Conservation (phyloP, 768 basidiomycete species). For the Paxillus rubicundulus region DNA sequence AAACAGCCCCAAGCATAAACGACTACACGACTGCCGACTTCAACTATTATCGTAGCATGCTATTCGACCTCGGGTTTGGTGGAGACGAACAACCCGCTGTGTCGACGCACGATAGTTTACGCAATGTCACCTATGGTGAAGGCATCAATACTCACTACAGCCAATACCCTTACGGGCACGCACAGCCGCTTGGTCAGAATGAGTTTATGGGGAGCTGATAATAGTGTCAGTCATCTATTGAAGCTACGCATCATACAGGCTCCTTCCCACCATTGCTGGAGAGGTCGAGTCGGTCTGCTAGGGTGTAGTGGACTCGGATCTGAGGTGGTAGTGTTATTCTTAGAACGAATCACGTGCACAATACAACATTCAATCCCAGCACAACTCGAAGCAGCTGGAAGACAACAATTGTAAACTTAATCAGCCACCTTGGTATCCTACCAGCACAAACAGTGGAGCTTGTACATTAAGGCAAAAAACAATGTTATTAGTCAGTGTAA, state of each 20-base stretch:
- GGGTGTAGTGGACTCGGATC: too few relatives aligned
- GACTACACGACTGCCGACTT: constrained; percentile 49
- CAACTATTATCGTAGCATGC: constrained; percentile 74
- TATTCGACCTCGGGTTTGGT: constrained; percentile 69
- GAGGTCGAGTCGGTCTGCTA: too few relatives aligned
- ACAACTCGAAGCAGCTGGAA: too few relatives aligned
- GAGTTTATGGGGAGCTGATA: constrained; percentile 21
- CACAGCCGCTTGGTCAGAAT: constrained; percentile 24
- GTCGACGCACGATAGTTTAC: constrained; percentile 22
- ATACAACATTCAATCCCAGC: too few relatives aligned
- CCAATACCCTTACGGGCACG: constrained; percentile 32
- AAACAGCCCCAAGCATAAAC: constrained; percentile 33
- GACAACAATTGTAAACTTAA: too few relatives aligned
- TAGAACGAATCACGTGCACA: too few relatives aligned
- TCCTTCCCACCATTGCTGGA: too few relatives aligned
- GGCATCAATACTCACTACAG: constrained; percentile 34
- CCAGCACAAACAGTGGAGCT: too few relatives aligned
- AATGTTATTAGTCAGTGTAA: too few relatives aligned
- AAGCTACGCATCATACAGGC: neutral
- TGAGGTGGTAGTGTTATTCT: too few relatives aligned
- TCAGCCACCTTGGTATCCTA: too few relatives aligned
- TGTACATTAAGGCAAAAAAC: too few relatives aligned
- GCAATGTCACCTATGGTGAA: constrained; percentile 30
- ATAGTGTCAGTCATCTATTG: neutral
- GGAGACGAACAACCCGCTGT: constrained; percentile 33